Evolutionary conservation across 2,329 filamentous ascomycete genomes (phyloP), one percentile per base, ranked within the genome.

Genomic region (Paraconiothyrium brasiliense): DNA sequence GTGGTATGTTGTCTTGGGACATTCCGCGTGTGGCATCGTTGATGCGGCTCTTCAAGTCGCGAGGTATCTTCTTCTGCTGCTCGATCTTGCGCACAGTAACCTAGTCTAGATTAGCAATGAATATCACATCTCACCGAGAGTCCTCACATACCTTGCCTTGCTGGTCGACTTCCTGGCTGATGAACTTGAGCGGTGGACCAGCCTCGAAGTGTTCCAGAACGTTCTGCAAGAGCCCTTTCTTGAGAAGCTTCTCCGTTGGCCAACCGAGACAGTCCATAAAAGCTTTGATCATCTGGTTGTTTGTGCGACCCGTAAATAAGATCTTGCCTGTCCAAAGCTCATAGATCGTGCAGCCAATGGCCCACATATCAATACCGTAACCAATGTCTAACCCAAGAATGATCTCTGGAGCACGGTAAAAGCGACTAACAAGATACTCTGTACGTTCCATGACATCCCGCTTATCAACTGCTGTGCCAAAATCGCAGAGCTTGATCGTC

Each of bases 251-350:
- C 50, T 91, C 89, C 34, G 92, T 94, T 65, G 97, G 90, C 79
- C 94, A 96, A 72, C 95, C 95, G 51, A 96, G 90, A 71, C 94
- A 93, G 76, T 99, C 94, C 89, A 97, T 97, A 71, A 99, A 97
- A 22, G 91, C 90, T 66, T 92, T 92, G 62, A 99, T 87, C 95
- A 99, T 99, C 81, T 97, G 93, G 76, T 99, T 99, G 83, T 99
- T 99, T 81, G 92, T 95, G 67, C 92, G 88, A 61, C 95, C 95
- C 0, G 93, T 93, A 78, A 99, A 99, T 35, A 99, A 84, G 60
- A 99, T 98, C 78, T 97, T 97, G 73, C 95, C 95, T 0, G 95
- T 98, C 82, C 97, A 98, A 44, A 99, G 84, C 80, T 99, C 95
- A 78, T 97, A 99, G 34, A 98, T 84, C 0, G 95, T 99, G 80